These are phyloP conservation scores for Colletotrichum neosansevieriae DNA, from an alignment of 2,329 filamentous ascomycete genomes.

Conservation along the genomic window DNA sequence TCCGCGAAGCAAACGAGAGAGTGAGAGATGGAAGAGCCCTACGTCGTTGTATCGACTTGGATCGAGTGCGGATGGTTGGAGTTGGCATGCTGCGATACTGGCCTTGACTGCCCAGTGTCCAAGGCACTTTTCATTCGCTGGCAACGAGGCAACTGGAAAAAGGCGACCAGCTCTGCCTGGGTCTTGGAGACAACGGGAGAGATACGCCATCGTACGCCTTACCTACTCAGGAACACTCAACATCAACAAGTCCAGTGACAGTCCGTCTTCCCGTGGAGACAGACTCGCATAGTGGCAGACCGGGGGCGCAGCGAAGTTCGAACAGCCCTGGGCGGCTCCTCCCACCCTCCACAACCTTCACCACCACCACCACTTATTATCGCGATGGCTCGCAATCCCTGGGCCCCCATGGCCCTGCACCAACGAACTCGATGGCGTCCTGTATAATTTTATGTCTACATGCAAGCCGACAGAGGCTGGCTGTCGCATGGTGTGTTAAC, in stretches of 20 bases:
- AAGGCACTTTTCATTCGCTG: constrained; percentile 13
- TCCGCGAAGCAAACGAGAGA: background rate
- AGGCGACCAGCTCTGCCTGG: constrained; percentile 33
- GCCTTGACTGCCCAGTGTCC: background rate
- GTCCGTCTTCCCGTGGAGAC: constrained; percentile 5
- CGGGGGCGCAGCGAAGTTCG: constrained; percentile 28
- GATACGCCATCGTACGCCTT: constrained; percentile 8
- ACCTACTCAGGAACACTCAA: too few species aligned
- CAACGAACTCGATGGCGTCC: constrained; percentile 2
- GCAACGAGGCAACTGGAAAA: constrained; percentile 27
- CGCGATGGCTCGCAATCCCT: constrained; percentile 13
- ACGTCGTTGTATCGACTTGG: background rate
- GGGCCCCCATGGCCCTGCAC: constrained; percentile 5
- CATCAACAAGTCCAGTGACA: constrained; percentile 14
- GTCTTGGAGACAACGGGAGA: constrained; percentile 6
- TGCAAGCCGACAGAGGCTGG: constrained; percentile 29
- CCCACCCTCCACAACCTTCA: constrained; percentile 15
- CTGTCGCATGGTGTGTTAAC: constrained; percentile 22
- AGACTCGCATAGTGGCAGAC: constrained; percentile 4
- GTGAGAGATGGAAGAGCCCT: background rate
- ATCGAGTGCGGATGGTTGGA: constrained; percentile 12
- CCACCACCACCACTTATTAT: constrained; percentile 10
- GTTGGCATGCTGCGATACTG: constrained; percentile 11
- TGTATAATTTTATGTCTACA: constrained; percentile 27
- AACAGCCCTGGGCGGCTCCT: constrained; percentile 24